phyloP scores from a whole-genome alignment of 179 eudicot genomes.

The Actinidia chinensis region DNA sequence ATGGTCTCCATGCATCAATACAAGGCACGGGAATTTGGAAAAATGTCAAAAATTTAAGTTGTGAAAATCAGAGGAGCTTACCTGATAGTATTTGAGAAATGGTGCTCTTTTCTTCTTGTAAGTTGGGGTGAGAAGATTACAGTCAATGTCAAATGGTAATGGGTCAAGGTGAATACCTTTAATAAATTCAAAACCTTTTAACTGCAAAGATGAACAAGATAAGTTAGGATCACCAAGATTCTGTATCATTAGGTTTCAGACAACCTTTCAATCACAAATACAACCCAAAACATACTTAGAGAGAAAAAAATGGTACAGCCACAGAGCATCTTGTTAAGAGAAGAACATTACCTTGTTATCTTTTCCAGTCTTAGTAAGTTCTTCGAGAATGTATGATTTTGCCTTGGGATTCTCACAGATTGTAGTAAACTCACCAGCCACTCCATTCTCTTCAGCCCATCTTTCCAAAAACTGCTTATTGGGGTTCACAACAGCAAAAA shows the following conservation, averaged over 20 bases:
- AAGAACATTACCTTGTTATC: conserved; percentile 49
- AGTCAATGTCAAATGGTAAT: conserved; percentile 78
- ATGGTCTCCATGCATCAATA: background rate
- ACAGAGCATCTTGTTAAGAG: background rate
- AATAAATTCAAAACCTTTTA: conserved; percentile 78
- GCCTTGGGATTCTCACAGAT: conserved; percentile 51
- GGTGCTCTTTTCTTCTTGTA: conserved; percentile 89
- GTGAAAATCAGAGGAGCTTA: conserved; percentile 24
- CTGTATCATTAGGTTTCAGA: background rate
- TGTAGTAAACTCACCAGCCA: conserved; percentile 42
- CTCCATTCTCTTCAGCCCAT: conserved; percentile 66
- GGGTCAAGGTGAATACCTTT: conserved; percentile 82
- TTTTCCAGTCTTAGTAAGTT: conserved; percentile 50
- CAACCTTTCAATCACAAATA: background rate
- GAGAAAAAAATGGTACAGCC: background rate
- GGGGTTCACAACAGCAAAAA: conserved; percentile 77
- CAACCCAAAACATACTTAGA: background rate
- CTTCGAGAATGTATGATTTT: conserved; percentile 44
- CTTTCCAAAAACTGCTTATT: conserved; percentile 52
- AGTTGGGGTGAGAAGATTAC: conserved; percentile 85
- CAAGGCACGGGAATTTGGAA: background rate
- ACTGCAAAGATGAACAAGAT: conserved; percentile 38
- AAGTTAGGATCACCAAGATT: background rate
- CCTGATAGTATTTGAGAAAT: conserved; percentile 79
- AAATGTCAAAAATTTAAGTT: background rate